These are phyloP conservation scores for Orbilia brochopaga DNA, from an alignment of 2,329 filamentous ascomycete species.

Conservation along the genomic window DNA sequence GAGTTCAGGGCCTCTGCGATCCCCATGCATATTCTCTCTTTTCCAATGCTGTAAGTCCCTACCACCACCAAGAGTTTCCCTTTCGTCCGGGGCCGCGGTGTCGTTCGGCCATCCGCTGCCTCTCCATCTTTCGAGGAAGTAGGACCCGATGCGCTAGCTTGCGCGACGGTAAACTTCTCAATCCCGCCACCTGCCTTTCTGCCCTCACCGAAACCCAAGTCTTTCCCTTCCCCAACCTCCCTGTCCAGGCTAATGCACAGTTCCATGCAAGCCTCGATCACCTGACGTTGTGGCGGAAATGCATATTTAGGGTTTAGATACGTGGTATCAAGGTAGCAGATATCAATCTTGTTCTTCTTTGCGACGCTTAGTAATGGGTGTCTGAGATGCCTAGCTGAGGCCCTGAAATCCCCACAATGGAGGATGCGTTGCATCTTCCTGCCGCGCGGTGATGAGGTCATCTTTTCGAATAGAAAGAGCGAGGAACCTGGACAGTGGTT, in stretches of 20 bases:
- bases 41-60: slow-evolving; percentile 96
- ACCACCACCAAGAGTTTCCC: slow-evolving; percentile 87
- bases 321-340: slow-evolving; percentile 96
- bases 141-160: slow-evolving; percentile 45
- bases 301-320: slow-evolving; percentile 95
- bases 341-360: slow-evolving; percentile 85
- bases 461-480: slow-evolving; percentile 88
- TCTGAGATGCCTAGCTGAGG: slow-evolving; percentile 79
- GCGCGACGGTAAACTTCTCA: slow-evolving; percentile 62
- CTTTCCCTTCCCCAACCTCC: slow-evolving; percentile 63
- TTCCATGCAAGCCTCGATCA: slow-evolving; percentile 84
- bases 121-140: slow-evolving; percentile 14
- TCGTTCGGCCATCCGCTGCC: slow-evolving; percentile 55
- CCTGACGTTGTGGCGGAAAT: slow-evolving; percentile 86
- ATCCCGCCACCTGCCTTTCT: slow-evolving; percentile 65
- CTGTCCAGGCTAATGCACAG: slow-evolving; percentile 78
- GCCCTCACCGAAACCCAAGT: slow-evolving; percentile 65
- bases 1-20: slow-evolving; percentile 83
- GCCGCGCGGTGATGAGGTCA: slow-evolving; percentile 59
- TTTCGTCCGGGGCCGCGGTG: slow-evolving; percentile 58
- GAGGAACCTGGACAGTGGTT: slow-evolving; percentile 98
- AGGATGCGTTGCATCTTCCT: slow-evolving; percentile 77
- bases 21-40: slow-evolving; percentile 91
- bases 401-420: slow-evolving; percentile 94
- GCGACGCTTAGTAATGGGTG: slow-evolving; percentile 72